Conservation (phyloP, 768 basidiomycete species). For the Collybiopsis confluens region DNA sequence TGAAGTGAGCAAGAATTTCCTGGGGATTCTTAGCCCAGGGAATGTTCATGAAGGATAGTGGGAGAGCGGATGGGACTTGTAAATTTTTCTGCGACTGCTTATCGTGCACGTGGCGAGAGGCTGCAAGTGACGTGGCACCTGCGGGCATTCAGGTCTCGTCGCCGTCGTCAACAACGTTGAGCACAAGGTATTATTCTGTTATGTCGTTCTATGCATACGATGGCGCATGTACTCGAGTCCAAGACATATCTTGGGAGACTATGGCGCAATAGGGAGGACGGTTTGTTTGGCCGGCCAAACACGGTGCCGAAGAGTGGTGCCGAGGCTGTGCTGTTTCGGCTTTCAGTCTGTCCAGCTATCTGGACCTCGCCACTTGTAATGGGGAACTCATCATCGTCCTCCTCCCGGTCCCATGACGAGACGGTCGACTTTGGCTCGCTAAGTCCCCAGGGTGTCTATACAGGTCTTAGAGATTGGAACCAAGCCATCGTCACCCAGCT, state of each 20-base stretch:
- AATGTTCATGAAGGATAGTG: conserved; percentile 46
- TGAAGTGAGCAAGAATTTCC: conserved; percentile 70
- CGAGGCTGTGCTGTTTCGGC: background rate
- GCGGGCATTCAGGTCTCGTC: too few relatives aligned
- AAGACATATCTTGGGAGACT: too few relatives aligned
- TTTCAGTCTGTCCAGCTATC: background rate
- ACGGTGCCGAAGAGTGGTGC: too few relatives aligned
- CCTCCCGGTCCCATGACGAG: conserved; percentile 76
- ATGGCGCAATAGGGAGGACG: too few relatives aligned
- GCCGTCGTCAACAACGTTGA: too few relatives aligned
- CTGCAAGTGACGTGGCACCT: background rate
- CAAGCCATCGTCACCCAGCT: conserved; percentile 81
- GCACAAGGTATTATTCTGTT: too few relatives aligned
- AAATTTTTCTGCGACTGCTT: too few relatives aligned
- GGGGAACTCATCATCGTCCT: conserved; percentile 83
- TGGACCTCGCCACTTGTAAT: conserved; percentile 33
- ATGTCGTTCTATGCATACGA: too few relatives aligned
- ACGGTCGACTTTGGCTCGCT: conserved; percentile 81
- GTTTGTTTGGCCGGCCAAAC: too few relatives aligned
- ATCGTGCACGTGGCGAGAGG: too few relatives aligned
- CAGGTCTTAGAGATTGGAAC: conserved; percentile 84
- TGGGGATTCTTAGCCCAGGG: conserved; percentile 77
- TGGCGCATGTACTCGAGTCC: too few relatives aligned
- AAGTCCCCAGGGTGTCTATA: conserved; percentile 82
- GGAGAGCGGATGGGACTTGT: conserved; percentile 17